phyloP scores from a whole-genome alignment of 352 stramenopile species.

The Saprolegnia diclina region DNA sequence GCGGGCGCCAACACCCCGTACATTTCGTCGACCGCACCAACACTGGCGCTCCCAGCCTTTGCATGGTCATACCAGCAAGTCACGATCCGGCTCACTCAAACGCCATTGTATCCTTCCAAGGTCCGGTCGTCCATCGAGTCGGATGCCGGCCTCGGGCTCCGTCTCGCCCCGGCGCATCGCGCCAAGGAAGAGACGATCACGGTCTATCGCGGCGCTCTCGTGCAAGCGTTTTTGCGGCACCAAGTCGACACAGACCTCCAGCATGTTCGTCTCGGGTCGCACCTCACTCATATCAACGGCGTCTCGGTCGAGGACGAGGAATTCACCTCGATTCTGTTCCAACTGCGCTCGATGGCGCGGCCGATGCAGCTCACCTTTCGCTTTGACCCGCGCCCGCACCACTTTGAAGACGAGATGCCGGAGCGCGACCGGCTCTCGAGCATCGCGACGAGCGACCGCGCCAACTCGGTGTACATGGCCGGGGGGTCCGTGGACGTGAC shows the following conservation, averaged over 20 bases:
- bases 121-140: constrained; percentile 55
- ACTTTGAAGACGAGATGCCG: constrained; percentile 24
- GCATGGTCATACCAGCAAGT: constrained; percentile 65
- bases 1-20: constrained; percentile 69
- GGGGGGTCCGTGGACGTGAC: constrained; percentile 29
- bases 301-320: constrained; percentile 47
- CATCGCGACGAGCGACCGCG: constrained; percentile 6
- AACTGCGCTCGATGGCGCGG: constrained; percentile 42
- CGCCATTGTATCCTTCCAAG: constrained; percentile 60
- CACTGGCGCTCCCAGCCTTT: constrained; percentile 62
- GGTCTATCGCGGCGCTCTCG: constrained; percentile 54
- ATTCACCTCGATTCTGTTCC: constrained; percentile 58
- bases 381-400: constrained; percentile 44
- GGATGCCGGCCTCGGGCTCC: constrained; percentile 44
- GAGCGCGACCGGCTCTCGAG: background rate
- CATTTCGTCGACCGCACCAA: constrained; percentile 29
- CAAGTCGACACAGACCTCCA: constrained; percentile 54
- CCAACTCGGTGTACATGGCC: background rate
- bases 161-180: constrained; percentile 39
- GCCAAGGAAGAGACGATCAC: constrained; percentile 48
- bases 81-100: constrained; percentile 49
- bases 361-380: constrained; percentile 61
- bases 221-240: constrained; percentile 62
- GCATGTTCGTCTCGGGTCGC: constrained; percentile 52
- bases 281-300: constrained; percentile 68